Conservation (phyloP, 1,139 yeast genomes). For the Diutina ranongensis region DNA sequence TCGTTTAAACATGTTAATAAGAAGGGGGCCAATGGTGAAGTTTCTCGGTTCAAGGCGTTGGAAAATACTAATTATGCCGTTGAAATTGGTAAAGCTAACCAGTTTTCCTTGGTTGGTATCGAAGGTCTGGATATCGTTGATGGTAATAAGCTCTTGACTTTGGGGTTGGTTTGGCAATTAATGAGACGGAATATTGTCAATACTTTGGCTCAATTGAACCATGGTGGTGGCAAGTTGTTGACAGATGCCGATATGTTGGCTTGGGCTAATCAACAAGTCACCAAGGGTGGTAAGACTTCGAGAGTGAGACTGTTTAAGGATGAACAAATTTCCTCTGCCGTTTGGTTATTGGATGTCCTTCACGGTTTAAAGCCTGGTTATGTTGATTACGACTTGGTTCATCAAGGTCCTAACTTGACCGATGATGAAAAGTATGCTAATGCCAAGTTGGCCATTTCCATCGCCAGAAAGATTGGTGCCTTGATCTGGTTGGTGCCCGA, state of each 20-base stretch:
- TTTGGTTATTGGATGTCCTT: conserved; percentile 78
- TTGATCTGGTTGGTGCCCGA: conserved; percentile 99
- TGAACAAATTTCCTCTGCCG: conserved; percentile 60
- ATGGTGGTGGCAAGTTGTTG: conserved; percentile 43
- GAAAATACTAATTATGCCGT: conserved; percentile 96
- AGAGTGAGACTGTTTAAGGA: conserved; percentile 80
- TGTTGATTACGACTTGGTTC: conserved; percentile 88
- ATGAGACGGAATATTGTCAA: conserved; percentile 92
- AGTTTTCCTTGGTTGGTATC: conserved; percentile 90
- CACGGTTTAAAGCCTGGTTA: conserved; percentile 95
- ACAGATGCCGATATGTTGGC: conserved; percentile 76
- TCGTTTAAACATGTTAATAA: conserved; percentile 74
- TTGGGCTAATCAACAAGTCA: conserved; percentile 86
- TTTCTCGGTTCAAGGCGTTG: conserved; percentile 85
- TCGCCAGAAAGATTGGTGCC: conserved; percentile 96
- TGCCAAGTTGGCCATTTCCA: conserved; percentile 93
- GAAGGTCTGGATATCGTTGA: conserved; percentile 97
- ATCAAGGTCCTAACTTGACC: conserved; percentile 46
- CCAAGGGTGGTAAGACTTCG: conserved; percentile 67
- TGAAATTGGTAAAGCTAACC: conserved; percentile 85
- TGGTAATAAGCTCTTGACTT: conserved; percentile 78
- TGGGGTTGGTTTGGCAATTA: conserved; percentile 97
- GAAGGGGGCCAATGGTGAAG: conserved; percentile 64
- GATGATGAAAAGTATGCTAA: conserved; percentile 88
- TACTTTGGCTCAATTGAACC: conserved; percentile 54